Conservation (phyloP, 2,329 filamentous ascomycete species). For the Fusarium acutatum region DNA sequence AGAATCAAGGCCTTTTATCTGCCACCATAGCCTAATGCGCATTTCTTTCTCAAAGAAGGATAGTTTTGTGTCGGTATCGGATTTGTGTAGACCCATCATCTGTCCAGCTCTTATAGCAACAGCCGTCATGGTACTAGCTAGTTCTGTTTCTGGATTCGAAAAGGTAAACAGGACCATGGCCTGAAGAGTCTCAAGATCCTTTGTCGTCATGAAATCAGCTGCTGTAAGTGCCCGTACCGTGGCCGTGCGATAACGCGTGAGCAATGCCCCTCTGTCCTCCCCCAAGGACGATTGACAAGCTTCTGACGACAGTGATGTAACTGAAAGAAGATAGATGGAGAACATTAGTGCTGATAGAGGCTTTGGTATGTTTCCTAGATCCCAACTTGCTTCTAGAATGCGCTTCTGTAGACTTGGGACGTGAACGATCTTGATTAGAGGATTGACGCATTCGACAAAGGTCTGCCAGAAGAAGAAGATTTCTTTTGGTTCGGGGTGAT, state of each 20-base stretch:
- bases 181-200: constrained; percentile 43
- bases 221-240: constrained; percentile 37
- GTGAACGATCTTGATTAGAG: constrained; percentile 45
- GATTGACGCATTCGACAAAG: constrained; percentile 46
- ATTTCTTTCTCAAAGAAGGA: constrained; percentile 41
- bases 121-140: constrained; percentile 36
- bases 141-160: constrained; percentile 41
- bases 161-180: constrained; percentile 44
- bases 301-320: constrained; percentile 31
- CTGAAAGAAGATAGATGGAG: constrained; percentile 40
- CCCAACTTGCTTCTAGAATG: constrained; percentile 44
- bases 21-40: constrained; percentile 43
- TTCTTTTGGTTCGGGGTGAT: constrained; percentile 44
- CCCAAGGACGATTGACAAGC: constrained; percentile 27
- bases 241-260: constrained; percentile 37
- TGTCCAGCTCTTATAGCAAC: constrained; percentile 37
- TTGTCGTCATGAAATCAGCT: constrained; percentile 40
- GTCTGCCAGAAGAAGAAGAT: constrained; percentile 46
- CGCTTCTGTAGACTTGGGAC: constrained; percentile 45
- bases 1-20: constrained; percentile 34
- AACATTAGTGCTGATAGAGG: constrained; percentile 40
- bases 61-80: constrained; percentile 8
- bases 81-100: constrained; percentile 39
- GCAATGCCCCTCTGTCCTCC: constrained; percentile 11
- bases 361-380: constrained; percentile 19